Evolutionary conservation across 345 rosid species (phyloP).

Genomic region (Acer yangbiense): DNA sequence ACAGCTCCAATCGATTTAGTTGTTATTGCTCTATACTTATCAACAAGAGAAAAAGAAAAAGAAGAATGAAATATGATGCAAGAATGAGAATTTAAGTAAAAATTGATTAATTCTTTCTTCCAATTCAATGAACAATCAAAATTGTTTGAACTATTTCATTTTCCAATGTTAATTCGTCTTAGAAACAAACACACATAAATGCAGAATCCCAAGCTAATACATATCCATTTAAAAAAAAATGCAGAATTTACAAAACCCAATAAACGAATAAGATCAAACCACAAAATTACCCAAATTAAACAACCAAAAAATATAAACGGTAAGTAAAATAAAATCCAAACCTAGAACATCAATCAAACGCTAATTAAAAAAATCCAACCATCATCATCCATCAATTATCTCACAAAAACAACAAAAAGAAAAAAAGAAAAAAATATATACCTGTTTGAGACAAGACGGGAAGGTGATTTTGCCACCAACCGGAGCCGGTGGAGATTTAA

Average conservation of each 20-base stretch:
- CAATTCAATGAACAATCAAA: not conserved
- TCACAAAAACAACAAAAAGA: not conserved
- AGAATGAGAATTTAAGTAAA: no score
- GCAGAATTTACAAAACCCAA: not conserved
- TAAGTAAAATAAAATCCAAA: no score
- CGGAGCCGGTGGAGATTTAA: slow-evolving; percentile 43
- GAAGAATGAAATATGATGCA: no score
- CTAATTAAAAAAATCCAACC: not conserved
- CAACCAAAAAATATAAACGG: no score
- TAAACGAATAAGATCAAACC: not conserved
- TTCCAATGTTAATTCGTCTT: not conserved
- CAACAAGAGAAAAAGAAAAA: no score
- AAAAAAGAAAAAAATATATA: slow-evolving; percentile 2
- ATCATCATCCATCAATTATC: not conserved
- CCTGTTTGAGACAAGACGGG: slow-evolving; percentile 93
- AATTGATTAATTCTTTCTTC: no score
- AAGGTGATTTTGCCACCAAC: slow-evolving; percentile 67
- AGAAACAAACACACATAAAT: not conserved
- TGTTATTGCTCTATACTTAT: no score
- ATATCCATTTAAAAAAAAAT: not conserved
- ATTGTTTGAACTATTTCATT: not conserved
- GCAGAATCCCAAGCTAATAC: not conserved
- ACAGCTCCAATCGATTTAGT: not conserved
- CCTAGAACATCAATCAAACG: not conserved
- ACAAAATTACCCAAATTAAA: no score